These are phyloP conservation scores for Alternaria longipes DNA, from an alignment of 2,329 filamentous ascomycete genomes.

Conservation along the genomic window DNA sequence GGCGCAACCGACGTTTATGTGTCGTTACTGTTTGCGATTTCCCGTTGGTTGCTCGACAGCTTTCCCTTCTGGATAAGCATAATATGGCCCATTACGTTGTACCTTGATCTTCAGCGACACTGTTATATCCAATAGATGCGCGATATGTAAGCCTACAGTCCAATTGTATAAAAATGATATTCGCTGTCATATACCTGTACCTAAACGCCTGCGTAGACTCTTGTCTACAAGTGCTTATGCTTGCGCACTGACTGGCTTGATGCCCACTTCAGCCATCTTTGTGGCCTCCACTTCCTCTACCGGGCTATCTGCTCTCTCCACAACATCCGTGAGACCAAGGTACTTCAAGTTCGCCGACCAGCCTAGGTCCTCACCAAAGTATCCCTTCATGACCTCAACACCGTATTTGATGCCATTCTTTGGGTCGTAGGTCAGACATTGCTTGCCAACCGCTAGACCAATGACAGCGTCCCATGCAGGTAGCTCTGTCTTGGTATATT, in stretches of 20 bases:
- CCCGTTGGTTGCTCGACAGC: background rate
- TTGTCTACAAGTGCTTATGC: slow-evolving; percentile 21
- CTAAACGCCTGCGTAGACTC: background rate
- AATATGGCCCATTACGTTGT: background rate
- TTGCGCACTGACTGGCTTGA: slow-evolving; percentile 39
- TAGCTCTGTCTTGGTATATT: slow-evolving; percentile 34
- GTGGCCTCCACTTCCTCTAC: slow-evolving; percentile 27
- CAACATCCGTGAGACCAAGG: slow-evolving; percentile 44
- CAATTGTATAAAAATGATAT: background rate
- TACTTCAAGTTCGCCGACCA: slow-evolving; percentile 52
- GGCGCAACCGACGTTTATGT: background rate
- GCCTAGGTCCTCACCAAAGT: slow-evolving; percentile 74
- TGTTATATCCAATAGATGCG: too few species aligned
- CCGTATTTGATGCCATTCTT: slow-evolving; percentile 67
- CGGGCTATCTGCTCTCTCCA: slow-evolving; percentile 34
- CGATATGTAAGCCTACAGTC: background rate
- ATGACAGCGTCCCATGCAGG: slow-evolving; percentile 64
- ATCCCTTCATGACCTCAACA: slow-evolving; percentile 68
- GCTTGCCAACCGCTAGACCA: slow-evolving; percentile 74
- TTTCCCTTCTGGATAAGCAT: background rate
- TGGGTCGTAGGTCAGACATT: slow-evolving; percentile 70
- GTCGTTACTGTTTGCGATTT: background rate
- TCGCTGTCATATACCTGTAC: background rate
- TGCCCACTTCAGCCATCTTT: slow-evolving; percentile 40
- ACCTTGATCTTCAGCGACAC: background rate